Base-by-base conservation (phyloP, 1,139 yeast species). In the Debaryomycetaceae sp. region DNA sequence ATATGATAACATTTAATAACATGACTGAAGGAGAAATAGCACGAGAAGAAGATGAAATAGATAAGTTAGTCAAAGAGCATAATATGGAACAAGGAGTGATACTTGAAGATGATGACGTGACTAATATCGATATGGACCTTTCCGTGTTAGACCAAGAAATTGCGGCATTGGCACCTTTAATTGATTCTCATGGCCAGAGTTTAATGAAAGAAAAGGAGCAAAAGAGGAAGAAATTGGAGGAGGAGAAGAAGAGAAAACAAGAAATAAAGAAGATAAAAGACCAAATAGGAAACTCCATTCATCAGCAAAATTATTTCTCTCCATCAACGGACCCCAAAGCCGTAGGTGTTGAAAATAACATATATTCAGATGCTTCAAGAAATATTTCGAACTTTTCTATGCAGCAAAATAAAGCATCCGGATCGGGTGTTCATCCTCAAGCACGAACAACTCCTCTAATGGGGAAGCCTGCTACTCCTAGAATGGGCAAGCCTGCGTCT, bases 401-500 rank as follows among this genome's bases (percentile, higher is more conserved):
- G 11, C 26, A 8, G 11, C 26, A 22, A 22, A 35, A 30, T 15
- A 16, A 8, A 13, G 15, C 6, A n/a, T 16, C 35, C 33, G 14
- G 38, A 37, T 28, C 33, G 8, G 17, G 33, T 4, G 11, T 30
- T 8, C 26, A 33, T 13, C 31, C 34, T 32, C 38, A 34, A 22
- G 31, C 42, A 33, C 44, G 48, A 6, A 30, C 50, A 28, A 26
- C 51, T 61, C 73, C 72, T 2, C 49, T 67, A 6, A 67, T 66
- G 71, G 74, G 74, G 1, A 67, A 65, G 41, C 67, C 70, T 3
- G 62, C 62, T 0, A 50, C 55, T 4, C 72, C 72, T 13, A 50
- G 72, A 41, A 69, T 69, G 74, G 75, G 75, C 1, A 67, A 65
- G 41, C 70, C 72, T 1, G 78, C 78, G n/a, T 61, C 73, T 13